phyloP scores from a whole-genome alignment of 345 rosid species.

The Gynandropsis gynandra region DNA sequence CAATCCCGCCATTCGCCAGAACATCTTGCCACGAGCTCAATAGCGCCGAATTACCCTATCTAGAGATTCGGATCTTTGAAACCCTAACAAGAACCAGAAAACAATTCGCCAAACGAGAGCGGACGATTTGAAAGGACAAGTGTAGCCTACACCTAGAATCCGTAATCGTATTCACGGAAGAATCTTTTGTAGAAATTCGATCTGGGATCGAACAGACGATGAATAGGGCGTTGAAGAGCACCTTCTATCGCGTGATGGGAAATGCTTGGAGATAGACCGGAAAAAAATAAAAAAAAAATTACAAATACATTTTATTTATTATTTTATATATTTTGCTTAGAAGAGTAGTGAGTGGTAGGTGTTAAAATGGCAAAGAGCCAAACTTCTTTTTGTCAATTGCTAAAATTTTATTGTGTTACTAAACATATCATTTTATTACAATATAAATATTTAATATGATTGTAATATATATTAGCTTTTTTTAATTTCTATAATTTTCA shows the following conservation, averaged over 20 bases:
- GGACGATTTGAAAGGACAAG: conserved; percentile 14
- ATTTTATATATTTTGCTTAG: no score
- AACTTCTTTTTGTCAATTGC: no score
- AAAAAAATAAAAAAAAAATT: background rate
- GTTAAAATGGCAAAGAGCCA: no score
- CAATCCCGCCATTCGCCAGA: conserved; percentile 94
- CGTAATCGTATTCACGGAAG: background rate
- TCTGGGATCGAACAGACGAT: conserved; percentile 27
- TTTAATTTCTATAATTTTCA: no score
- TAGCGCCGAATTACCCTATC: conserved; percentile 21
- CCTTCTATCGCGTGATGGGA: conserved; percentile 26
- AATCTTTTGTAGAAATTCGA: conserved; percentile 9
- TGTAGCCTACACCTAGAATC: conserved; percentile 12
- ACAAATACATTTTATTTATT: background rate
- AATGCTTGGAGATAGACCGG: conserved; percentile 26
- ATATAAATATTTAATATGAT: no score
- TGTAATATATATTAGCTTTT: no score
- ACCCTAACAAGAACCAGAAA: conserved; percentile 26
- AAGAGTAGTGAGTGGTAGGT: no score
- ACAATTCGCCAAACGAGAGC: background rate
- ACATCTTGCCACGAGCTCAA: conserved; percentile 43
- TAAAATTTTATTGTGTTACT: no score
- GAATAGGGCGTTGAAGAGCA: conserved; percentile 22
- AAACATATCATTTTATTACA: no score
- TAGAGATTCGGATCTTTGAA: conserved; percentile 42